phyloP scores from a whole-genome alignment of 2,329 filamentous ascomycete species.

The Cordyceps javanica region DNA sequence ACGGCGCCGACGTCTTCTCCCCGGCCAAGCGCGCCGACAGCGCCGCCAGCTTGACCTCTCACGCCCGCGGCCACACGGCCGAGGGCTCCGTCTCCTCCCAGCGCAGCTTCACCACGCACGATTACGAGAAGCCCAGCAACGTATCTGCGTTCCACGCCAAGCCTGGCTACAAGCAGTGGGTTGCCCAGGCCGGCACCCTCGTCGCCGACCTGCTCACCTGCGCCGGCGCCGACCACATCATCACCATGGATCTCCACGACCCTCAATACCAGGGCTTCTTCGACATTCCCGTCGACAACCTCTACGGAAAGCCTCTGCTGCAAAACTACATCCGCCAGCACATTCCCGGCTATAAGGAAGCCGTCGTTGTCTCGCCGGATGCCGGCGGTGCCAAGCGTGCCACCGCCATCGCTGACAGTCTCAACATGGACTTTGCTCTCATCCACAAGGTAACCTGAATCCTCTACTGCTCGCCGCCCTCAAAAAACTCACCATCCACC shows the following conservation, averaged over 20 bases:
- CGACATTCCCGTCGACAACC: conserved; percentile 95
- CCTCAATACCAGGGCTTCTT: conserved; percentile 98
- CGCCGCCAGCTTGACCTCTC: conserved; percentile 27
- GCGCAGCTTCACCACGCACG: conserved; percentile 55
- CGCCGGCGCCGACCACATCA: conserved; percentile 92
- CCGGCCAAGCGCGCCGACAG: conserved; percentile 30
- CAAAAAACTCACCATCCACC: conserved; percentile 16
- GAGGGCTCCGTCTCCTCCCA: conserved; percentile 36
- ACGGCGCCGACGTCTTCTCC: conserved; percentile 26
- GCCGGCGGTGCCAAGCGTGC: conserved; percentile 95
- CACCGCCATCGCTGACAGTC: conserved; percentile 86
- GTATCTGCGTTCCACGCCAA: conserved; percentile 64
- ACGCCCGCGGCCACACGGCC: conserved; percentile 29
- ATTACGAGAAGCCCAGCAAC: conserved; percentile 54
- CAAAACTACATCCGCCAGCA: conserved; percentile 69
- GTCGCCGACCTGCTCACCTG: conserved; percentile 92
- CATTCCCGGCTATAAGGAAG: conserved; percentile 77
- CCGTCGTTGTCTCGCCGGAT: conserved; percentile 92
- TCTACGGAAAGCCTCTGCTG: conserved; percentile 76
- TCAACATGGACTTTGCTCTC: conserved; percentile 91
- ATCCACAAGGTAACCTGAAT: conserved; percentile 76
- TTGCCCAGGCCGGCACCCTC: conserved; percentile 91
- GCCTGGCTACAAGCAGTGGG: conserved; percentile 97
- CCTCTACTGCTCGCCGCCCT: conserved; percentile 7
- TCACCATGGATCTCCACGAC: conserved; percentile 96